Evolutionary conservation across 2,329 filamentous ascomycete species (phyloP).

Genomic region (Neonectria sp.): DNA sequence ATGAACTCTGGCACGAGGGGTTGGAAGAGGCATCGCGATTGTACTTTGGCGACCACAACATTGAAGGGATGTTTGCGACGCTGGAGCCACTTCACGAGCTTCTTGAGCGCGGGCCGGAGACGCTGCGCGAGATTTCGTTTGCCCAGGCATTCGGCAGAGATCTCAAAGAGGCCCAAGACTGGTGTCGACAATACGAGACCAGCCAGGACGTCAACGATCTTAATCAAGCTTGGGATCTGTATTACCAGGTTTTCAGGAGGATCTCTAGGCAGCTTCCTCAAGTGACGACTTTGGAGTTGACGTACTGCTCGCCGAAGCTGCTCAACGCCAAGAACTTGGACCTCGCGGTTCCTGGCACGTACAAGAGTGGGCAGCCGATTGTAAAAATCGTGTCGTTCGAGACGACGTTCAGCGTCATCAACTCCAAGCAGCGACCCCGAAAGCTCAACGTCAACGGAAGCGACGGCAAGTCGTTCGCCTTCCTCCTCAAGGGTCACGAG

Average conservation of each 20-base stretch:
- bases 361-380: conserved; percentile 83
- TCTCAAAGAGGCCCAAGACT: conserved; percentile 93
- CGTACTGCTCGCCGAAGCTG: conserved; percentile 96
- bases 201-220: conserved; percentile 94
- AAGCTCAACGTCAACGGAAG: conserved; percentile 91
- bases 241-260: conserved; percentile 98
- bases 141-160: conserved; percentile 97
- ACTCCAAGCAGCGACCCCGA: conserved; percentile 94
- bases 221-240: conserved; percentile 98
- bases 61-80: conserved; percentile 96
- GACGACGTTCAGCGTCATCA: conserved; percentile 90
- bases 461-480: conserved; percentile 89
- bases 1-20: conserved; percentile 98
- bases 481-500: conserved; percentile 97
- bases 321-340: conserved; percentile 89
- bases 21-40: conserved; percentile 95
- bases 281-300: conserved; percentile 91
- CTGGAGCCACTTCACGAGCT: conserved; percentile 92
- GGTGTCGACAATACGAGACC: conserved; percentile 92
- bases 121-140: conserved; percentile 95
- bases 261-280: conserved; percentile 95
- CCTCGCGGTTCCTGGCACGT: conserved; percentile 95
- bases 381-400: conserved; percentile 93
- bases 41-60: conserved; percentile 98
- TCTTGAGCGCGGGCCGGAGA: conserved; percentile 92